Base-by-base conservation (phyloP, 2,329 filamentous ascomycete species). In the Aspergillus ruber region DNA sequence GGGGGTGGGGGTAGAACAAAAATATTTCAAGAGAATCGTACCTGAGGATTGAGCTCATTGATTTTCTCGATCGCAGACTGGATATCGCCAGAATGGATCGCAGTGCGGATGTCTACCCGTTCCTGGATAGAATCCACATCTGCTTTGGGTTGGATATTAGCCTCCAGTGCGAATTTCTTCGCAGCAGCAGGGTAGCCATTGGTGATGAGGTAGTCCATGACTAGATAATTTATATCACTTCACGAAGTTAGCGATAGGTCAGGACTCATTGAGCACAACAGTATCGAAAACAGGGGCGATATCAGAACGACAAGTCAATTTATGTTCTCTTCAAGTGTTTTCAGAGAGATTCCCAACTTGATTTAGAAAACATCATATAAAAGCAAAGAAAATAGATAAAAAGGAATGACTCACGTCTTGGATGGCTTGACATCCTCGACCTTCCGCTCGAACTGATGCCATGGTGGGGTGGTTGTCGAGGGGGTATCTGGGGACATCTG, bases 261-360 rank as follows among this genome's bases (percentile, higher is more conserved):
- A 40, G 40, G 45, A 44, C 42, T 17, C 50, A 25, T 6, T n/a
- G 15, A 42, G 32, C 44, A 43, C 27, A 49, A 35, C 44, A 18
- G 40, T 38, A 47, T 43, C 13, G 49, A 6, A 48, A 29, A 50
- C 47, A 49, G 45, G 66, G 51, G 54, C 54, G 56, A 59, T 58
- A 63, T 86, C 83, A 85, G 82, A 83, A 79, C 79, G 74, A 82
- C 83, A 86, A 85, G 82, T 87, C 84, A 88, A 84, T 12, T 12
- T 78, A 74, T 77, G 71, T 83, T 89, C 83, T 98, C 93, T 85
- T 88, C 93, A 98, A 80, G 72, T 74, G 76, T 72, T 80, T 88
- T 97, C 88, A 86, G 93, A 98, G 94, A 98, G 93, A 98, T 98
- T 98, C 93, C 93, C 93, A 98, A 83, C 81, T 95, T 94, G 85